Evolutionary conservation across 805 yeast species (phyloP).

Genomic region (Kregervanrija fluxuum): DNA sequence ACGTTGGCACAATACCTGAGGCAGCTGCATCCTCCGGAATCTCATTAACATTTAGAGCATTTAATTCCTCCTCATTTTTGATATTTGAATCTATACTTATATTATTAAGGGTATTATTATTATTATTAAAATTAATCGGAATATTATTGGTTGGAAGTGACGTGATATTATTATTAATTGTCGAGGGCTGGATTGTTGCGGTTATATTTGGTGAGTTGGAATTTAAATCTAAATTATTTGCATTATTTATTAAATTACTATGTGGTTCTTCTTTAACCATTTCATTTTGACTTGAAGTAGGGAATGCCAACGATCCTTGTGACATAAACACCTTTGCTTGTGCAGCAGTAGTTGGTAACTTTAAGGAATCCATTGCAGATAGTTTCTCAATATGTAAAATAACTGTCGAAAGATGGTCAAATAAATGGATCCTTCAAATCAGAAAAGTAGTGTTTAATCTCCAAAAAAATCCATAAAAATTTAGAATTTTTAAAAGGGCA

Average conservation of each 20-base stretch:
- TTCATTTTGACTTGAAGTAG: constrained; percentile 29
- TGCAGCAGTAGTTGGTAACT: constrained; percentile 71
- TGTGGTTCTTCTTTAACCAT: constrained; percentile 17
- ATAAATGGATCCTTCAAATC: constrained; percentile 22
- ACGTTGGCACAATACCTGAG: constrained; percentile 93
- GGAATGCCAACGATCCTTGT: constrained; percentile 55
- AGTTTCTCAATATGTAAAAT: constrained; percentile 6
- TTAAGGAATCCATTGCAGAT: constrained; percentile 56
- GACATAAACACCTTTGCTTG: constrained; percentile 69
- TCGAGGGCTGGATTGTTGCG: too few relatives aligned
- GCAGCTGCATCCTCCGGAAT: constrained; percentile 59
- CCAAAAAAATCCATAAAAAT: too few relatives aligned
- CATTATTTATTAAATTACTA: too few relatives aligned
- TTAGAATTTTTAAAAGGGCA: too few relatives aligned
- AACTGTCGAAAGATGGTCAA: constrained; percentile 21
- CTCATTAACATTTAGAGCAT: constrained; percentile 17
- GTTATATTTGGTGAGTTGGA: too few relatives aligned
- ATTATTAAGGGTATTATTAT: background rate
- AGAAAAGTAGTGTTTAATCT: too few relatives aligned
- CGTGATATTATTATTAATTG: background rate
- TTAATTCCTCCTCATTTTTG: constrained; percentile 8
- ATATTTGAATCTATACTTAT: background rate
- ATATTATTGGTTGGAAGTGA: background rate
- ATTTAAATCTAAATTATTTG: too few relatives aligned
- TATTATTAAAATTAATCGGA: background rate